Conservation (phyloP, 371 early-diverging fungal species). For the Mortierella sp. region DNA sequence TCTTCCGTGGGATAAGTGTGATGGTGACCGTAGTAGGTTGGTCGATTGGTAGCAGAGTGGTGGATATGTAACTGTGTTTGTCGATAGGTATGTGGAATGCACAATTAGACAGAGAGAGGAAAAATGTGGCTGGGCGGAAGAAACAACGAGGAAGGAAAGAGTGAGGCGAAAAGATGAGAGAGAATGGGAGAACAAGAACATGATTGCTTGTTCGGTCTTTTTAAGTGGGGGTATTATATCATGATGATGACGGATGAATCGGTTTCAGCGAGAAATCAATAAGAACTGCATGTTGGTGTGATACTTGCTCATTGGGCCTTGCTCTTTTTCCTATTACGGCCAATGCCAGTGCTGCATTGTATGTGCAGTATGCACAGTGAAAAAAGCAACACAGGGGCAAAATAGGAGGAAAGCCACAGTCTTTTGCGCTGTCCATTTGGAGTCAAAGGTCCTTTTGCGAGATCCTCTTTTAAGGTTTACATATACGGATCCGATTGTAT, state of each 20-base stretch:
- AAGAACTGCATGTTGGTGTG: not conserved
- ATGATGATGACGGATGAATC: not conserved
- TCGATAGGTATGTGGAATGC: constrained; percentile 3
- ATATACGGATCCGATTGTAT: not conserved
- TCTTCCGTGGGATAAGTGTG: not conserved
- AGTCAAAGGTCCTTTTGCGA: not conserved
- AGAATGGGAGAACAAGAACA: not conserved
- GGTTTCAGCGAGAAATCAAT: not conserved
- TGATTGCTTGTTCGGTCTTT: not conserved
- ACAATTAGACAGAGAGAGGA: not conserved
- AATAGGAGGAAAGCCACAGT: not conserved
- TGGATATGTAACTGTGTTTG: not conserved
- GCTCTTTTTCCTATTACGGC: not conserved
- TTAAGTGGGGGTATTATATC: not conserved
- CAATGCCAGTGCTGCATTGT: not conserved
- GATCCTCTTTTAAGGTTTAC: not conserved
- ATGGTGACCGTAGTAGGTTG: not conserved
- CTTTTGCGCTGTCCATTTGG: not conserved
- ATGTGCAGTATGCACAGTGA: not conserved
- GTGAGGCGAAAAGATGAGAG: not conserved
- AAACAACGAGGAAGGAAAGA: not conserved
- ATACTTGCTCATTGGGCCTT: constrained; percentile 3
- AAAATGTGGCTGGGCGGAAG: not conserved
- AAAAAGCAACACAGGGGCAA: not conserved
- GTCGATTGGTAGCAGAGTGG: not conserved